Percentiles rank a stretch among this genome's conserved stretches.
Conservation (phyloP, 345 rosid genomes). For the Pugionium cornutum region DNA sequence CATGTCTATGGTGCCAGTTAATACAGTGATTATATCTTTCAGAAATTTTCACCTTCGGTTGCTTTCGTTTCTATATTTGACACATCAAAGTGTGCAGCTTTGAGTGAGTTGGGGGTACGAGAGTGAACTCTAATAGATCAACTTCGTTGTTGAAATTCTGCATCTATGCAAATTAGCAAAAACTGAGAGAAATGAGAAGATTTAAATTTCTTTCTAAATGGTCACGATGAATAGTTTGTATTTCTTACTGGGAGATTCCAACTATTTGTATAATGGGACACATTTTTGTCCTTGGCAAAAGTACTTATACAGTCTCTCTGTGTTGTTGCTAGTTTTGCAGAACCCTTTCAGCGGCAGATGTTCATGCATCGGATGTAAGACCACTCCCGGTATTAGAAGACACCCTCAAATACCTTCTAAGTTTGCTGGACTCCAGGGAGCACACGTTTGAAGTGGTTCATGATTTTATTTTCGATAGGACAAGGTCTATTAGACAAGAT, state of each 20-base stretch:
- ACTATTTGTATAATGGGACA: slow-evolving; percentile 1
- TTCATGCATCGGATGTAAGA: slow-evolving; percentile 64
- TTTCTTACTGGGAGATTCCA: background rate
- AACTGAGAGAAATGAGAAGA: background rate
- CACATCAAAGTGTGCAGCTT: background rate
- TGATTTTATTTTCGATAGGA: slow-evolving; percentile 92
- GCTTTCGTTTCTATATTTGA: slow-evolving; percentile 7
- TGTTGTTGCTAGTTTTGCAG: slow-evolving; percentile 77
- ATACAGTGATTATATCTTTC: background rate
- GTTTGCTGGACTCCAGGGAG: slow-evolving; percentile 55
- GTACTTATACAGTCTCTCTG: slow-evolving; percentile 19
- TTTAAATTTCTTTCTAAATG: background rate
- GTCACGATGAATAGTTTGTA: slow-evolving; percentile 1
- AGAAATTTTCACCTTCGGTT: background rate
- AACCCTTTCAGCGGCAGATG: slow-evolving; percentile 63
- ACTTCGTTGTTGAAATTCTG: background rate
- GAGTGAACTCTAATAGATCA: background rate
- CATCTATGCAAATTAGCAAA: slow-evolving; percentile 4
- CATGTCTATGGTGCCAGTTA: slow-evolving; percentile 1
- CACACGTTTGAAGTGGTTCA: slow-evolving; percentile 82
- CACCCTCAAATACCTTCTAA: slow-evolving; percentile 69
- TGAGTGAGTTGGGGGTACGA: background rate
- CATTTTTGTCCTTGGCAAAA: background rate
- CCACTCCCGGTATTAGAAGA: slow-evolving; percentile 73
- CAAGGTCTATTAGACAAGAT: slow-evolving; percentile 92